Conservation (phyloP, 371 early-diverging fungal genomes). For the Mortierella sp. region DNA sequence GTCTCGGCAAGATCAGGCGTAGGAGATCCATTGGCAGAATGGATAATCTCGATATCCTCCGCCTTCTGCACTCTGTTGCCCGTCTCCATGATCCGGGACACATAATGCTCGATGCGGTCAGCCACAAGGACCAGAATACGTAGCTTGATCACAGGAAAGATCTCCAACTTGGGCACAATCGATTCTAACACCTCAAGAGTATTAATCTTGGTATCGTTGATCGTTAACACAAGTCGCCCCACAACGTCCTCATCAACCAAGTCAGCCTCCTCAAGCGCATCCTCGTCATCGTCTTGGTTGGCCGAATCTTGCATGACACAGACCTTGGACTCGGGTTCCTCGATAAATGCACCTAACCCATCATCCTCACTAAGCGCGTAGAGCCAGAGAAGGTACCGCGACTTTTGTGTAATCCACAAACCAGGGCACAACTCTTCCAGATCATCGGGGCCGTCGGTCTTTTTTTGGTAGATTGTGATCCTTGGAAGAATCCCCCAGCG, state of each 20-base stretch:
- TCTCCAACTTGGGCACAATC: slow-evolving; percentile 40
- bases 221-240: slow-evolving; percentile 42
- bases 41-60: slow-evolving; percentile 26
- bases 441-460: slow-evolving; percentile 11
- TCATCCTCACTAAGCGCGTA: slow-evolving; percentile 49
- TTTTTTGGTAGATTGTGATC: slow-evolving; percentile 24
- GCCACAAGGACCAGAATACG: slow-evolving; percentile 35
- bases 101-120: slow-evolving; percentile 26
- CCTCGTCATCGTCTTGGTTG: background rate
- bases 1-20: background rate
- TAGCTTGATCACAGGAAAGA: slow-evolving; percentile 44
- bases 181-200: slow-evolving; percentile 13
- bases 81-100: slow-evolving; percentile 44
- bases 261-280: slow-evolving; percentile 27
- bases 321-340: slow-evolving; percentile 24
- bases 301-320: slow-evolving; percentile 10
- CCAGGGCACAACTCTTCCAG: slow-evolving; percentile 37
- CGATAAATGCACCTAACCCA: slow-evolving; percentile 35
- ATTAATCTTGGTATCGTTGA: slow-evolving; percentile 10
- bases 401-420: slow-evolving; percentile 39
- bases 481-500: slow-evolving; percentile 38
- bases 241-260: slow-evolving; percentile 36
- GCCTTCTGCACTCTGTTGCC: slow-evolving; percentile 44
- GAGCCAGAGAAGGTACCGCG: slow-evolving; percentile 45
- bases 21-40: slow-evolving; percentile 8